Evolutionary conservation across 305 asterid species (phyloP).

Genomic region (Andrographis paniculata): DNA sequence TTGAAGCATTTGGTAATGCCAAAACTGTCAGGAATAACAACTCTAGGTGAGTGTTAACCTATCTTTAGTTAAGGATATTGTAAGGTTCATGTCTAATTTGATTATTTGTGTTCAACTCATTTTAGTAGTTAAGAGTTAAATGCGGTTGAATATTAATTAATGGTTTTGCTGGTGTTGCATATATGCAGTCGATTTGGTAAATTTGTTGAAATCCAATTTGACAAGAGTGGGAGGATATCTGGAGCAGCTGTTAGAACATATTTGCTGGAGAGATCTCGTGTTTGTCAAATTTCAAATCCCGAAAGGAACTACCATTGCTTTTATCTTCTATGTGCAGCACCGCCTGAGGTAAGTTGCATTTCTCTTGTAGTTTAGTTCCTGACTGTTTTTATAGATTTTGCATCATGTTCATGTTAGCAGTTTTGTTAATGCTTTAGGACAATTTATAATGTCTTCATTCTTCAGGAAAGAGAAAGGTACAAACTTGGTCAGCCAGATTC

Average conservation of each 20-base stretch:
- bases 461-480: slow-evolving; percentile 81
- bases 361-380: neutral
- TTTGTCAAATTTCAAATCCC: slow-evolving; percentile 92
- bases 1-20: slow-evolving; percentile 97
- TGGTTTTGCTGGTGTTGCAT: neutral
- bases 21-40: slow-evolving; percentile 95
- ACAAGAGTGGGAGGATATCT: slow-evolving; percentile 93
- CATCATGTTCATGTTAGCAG: neutral
- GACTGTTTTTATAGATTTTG: neutral
- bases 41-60: slow-evolving; percentile 56
- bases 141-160: no score
- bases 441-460: slow-evolving; percentile 2
- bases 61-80: neutral
- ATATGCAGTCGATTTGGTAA: slow-evolving; percentile 90
- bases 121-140: no score
- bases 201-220: slow-evolving; percentile 99
- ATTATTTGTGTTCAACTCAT: no score
- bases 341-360: neutral
- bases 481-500: slow-evolving; percentile 69
- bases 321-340: slow-evolving; percentile 79
- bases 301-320: slow-evolving; percentile 99
- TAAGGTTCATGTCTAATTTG: slow-evolving; percentile 8
- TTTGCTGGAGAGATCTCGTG: slow-evolving; percentile 98
- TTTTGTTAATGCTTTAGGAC: no score
- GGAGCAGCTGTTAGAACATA: slow-evolving; percentile 99